Evolutionary conservation across 495 filamentous ascomycete genomes (phyloP).

Genomic region (Daldinia concentrica): DNA sequence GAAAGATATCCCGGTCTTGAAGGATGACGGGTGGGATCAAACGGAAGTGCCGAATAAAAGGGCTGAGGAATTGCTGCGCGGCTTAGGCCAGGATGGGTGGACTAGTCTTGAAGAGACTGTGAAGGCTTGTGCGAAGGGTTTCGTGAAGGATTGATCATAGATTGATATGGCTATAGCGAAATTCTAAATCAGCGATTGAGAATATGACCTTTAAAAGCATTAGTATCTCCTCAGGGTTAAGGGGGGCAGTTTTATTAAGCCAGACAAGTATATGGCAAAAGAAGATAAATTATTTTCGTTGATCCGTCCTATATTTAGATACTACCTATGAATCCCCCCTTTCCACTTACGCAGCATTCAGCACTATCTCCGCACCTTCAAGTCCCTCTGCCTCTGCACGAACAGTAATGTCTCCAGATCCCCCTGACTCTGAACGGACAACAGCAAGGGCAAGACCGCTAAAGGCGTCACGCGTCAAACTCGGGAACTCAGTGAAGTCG

Average conservation of each 20-base stretch:
- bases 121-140: slow-evolving; percentile 26
- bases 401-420: slow-evolving; percentile 48
- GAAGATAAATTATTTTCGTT: background rate
- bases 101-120: slow-evolving; percentile 50
- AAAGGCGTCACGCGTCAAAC: slow-evolving; percentile 54
- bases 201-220: background rate
- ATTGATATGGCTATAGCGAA: background rate
- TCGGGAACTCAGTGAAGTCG: slow-evolving; percentile 56
- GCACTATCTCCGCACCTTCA: slow-evolving; percentile 34
- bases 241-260: background rate
- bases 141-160: background rate
- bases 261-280: background rate
- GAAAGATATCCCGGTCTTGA: slow-evolving; percentile 36
- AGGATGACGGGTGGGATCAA: slow-evolving; percentile 47
- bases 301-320: background rate
- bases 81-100: slow-evolving; percentile 49
- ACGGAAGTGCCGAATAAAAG: slow-evolving; percentile 48
- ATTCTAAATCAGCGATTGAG: background rate
- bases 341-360: slow-evolving; percentile 6
- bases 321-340: background rate
- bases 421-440: slow-evolving; percentile 47
- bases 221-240: background rate
- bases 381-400: slow-evolving; percentile 48
- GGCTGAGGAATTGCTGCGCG: slow-evolving; percentile 42
- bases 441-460: slow-evolving; percentile 55